phyloP scores from a whole-genome alignment of 495 filamentous ascomycete genomes.

The Copromyces sp. region DNA sequence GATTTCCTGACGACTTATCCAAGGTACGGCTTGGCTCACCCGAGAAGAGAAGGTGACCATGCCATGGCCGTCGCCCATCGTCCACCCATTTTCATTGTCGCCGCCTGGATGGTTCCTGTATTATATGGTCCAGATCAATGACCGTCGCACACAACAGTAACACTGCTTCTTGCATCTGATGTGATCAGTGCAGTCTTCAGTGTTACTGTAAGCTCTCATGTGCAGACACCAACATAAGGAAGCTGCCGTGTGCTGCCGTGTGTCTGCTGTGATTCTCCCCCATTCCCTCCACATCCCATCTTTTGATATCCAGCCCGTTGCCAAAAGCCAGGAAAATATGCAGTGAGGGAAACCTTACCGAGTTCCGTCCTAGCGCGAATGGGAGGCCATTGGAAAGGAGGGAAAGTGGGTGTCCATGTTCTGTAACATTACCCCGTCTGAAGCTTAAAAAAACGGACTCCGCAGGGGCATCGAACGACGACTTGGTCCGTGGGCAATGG shows the following conservation, averaged over 20 bases:
- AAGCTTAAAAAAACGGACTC: neutral
- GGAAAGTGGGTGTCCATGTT: neutral
- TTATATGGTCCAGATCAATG: neutral
- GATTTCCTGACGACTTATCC: neutral
- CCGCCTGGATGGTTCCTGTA: neutral
- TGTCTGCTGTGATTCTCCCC: neutral
- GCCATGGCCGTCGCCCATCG: neutral
- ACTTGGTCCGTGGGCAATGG: neutral
- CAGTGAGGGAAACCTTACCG: neutral
- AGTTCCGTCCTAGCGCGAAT: neutral
- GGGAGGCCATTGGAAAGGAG: neutral
- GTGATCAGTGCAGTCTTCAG: neutral
- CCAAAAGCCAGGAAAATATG: neutral
- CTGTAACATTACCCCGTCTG: neutral
- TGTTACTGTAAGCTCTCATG: neutral
- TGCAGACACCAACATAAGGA: neutral
- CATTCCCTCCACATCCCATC: neutral
- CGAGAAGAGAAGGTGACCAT: neutral
- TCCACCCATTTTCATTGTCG: neutral
- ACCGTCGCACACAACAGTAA: neutral
- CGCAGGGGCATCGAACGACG: neutral
- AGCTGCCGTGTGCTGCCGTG: neutral
- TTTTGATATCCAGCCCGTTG: neutral
- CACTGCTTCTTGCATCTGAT: neutral
- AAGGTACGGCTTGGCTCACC: neutral